Base-by-base conservation (phyloP, 768 basidiomycete genomes). In the Kwoniella sp. region DNA sequence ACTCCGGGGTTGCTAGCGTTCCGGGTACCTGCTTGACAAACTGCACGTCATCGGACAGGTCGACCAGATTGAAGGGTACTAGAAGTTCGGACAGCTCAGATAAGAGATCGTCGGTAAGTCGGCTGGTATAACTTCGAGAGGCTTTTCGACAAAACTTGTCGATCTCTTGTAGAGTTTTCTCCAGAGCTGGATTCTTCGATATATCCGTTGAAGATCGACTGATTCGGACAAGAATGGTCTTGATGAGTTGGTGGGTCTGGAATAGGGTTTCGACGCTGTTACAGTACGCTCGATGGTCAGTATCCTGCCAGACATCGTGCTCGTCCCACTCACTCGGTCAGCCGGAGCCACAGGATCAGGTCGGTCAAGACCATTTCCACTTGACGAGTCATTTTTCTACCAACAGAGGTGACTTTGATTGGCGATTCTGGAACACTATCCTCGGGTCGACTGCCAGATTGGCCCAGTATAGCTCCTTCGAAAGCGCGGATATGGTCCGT, bases 171-270 rank as follows among this genome's bases (percentile, higher is more conserved):
- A 91, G 74, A 1, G 85, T 85, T 21, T 80, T 82, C 26, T 85
- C 82, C 3, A 77, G 63, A 1, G 65, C 59, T 8, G 70, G 65
- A 12, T 64, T 58, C 22, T 64, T 60, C 1, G 65, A 25, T 2
- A 73, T 36, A 49, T 73, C 82, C 2, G 87, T 81, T 6, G 82
- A 79, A 1, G 85, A 85, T 49, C 87, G 85, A 55, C 85, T 84
- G 81, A 96, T 92, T 64, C 89, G 86, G 21, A 86, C 85, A 54
- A 98, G 82, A 26, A 97, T 83, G 13, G 87, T 85, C 72, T 90
- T 87, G 24, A 98, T 82, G 22, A 98, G 83, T 54, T 90, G 83
- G 68, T 91, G 92, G 0, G 92, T 89, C 71, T 94, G 91, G 78
- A 93, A 88, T 1, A 98, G 83, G 6, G 96, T 84, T 74, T 98